Base-by-base conservation (phyloP, 192 early-diverging fungal genomes). In the Entomortierella lignicola region DNA sequence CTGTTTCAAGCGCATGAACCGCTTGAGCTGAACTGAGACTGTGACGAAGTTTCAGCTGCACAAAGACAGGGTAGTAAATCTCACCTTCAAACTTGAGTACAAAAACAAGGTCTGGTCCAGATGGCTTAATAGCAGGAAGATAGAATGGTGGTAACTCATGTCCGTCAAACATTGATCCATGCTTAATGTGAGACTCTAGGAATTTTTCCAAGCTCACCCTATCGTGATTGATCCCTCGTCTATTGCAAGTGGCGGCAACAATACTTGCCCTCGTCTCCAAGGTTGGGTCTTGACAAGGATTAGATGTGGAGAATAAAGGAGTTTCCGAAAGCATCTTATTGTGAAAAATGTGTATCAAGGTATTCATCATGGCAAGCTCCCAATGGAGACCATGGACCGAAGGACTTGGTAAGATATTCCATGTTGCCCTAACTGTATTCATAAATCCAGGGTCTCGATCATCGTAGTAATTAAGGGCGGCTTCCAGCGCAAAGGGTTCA, bases 401-500 rank as follows among this genome's bases (percentile, higher is more conserved):
- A 42, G 51, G 27, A 23, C 53, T 71, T 56, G 60, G 6, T 55
- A n/a, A 26, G 8, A 29, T 17, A n/a, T 20, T 23, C 43, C 57
- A 39, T 20, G 47, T 13, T 2, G 3, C 23, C 42, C 42, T 51
- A 32, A 72, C 31, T 55, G 44, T 29, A 42, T 55, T 72, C 25
- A 63, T 8, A 58, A 72, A 72, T 25, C 54, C 6, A 27, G 52
- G 52, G 55, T 72, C 61, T 21, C 37, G 23, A 32, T 29, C 11
- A 12, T 27, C 53, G 47, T 57, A 64, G 34, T 63, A 72, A 55
- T 58, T 72, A 42, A 62, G n/a, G 8, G 69, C 60, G 34, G 60
- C 69, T n/a, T 50, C 39, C 60, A 71, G 41, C 47, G 25, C 60
- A 56, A 71, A 55, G 4, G 67, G 67, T 23, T 69, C 67, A 42